Base-by-base conservation (phyloP, 2,329 filamentous ascomycete species). In the Bimuria novae-zelandiae region DNA sequence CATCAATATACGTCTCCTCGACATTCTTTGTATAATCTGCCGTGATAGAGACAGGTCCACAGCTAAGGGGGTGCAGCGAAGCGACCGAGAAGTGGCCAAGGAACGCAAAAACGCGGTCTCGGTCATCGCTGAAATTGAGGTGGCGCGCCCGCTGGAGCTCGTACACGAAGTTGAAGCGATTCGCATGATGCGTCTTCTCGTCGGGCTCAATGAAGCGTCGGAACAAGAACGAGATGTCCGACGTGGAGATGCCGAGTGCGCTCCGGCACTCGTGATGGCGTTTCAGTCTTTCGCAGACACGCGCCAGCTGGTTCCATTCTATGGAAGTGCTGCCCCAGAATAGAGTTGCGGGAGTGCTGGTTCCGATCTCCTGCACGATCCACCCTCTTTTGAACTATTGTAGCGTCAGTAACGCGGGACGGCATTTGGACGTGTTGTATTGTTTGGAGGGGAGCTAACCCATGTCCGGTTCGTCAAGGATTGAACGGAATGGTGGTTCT, bases 81-180 rank as follows among this genome's bases (percentile, higher is more conserved):
- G 33, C 33, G 32, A 41, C 35, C 12, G 33, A 49, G 21, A 49
- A 49, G 46, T 49, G 46, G 36, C 46, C 46, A 30, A 49, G 46
- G 7, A 49, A 49, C 36, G 46, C 35, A 19, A 40, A 40, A 27
- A 50, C 29, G 43, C 36, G 48, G 48, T 50, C 48, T 3, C 48
- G 30, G 19, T 50, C 39, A 21, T 50, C 39, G 48, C 37, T 50
- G 48, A 50, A 50, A 6, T 35, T 25, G 29, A 50, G 48, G 19
- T 50, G 48, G 19, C 48, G 36, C 36, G 48, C 36, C 6, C 39
- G 48, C 39, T 50, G 36, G 37, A 50, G 48, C 48, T 50, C 39
- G 8, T 50, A 43, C 7, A 50, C 48, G 39, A 50, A 50, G 39
- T 50, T 50, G 48, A 50, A 50, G 22, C 48, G 36, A 4, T 50